Evolutionary conservation across 2,329 filamentous ascomycete genomes (phyloP), one percentile per base, ranked within the genome.

Genomic region (Aspergillus versicolor): DNA sequence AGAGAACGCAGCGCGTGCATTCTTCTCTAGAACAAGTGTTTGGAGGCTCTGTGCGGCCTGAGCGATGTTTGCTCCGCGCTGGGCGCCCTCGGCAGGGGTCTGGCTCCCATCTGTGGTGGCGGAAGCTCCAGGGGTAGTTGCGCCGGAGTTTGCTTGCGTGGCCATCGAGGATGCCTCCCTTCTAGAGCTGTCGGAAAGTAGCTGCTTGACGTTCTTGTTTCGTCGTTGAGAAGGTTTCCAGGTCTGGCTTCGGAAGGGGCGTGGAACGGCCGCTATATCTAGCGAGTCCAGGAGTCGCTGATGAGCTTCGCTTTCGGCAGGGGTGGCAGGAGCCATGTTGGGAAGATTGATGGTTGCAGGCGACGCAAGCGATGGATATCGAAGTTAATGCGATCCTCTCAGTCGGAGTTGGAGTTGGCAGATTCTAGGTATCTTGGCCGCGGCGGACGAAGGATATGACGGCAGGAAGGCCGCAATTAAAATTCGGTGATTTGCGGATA

Each of bases 131-230:
- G 90, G 88, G 1, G 92, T 95, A 6, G 84, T 90, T 52, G 86
- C 82, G 63, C 92, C 92, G 69, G 89, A 92, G 72, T 91, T 90
- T 69, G 89, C 88, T 71, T 90, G 88, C 0, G 91, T 96, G 15
- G 89, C 91, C 69, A 92, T 82, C 37, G 90, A 83, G 3, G 92
- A 96, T n/a, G 91, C 91, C 79, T 97, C 93, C 70, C 89, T 91
- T 65, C 91, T 88, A 21, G 90, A 86, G 12, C 89, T 90, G 69
- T 99, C 94, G 58, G 91, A 89, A 60, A 99, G 83, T 61, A 99
- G 94, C 67, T 96, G 91, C 77, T 97, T 97, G 76, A 97, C 88
- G 75, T 96, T 97, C 81, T 99, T 99, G 84, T 99, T 99, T 75
- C 94, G 91, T 51, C 94, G 92, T 75, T 92, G 89, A 64, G 93